Evolutionary conservation across 1,139 yeast species (phyloP).

Genomic region (Protomyces gravidus): DNA sequence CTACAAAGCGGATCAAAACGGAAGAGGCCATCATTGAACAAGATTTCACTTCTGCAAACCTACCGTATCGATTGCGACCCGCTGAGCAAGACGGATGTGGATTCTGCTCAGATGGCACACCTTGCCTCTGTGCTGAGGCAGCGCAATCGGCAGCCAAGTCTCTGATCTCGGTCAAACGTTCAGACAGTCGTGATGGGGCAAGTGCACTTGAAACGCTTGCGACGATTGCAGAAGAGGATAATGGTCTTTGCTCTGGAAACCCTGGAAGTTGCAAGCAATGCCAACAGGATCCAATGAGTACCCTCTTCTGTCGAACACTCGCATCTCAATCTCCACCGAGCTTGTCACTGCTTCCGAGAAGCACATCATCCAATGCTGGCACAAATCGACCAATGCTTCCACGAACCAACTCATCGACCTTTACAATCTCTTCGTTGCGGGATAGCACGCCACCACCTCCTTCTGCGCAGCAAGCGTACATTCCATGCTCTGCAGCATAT

Average conservation of each 20-base stretch:
- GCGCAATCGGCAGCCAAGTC: conserved; percentile 39
- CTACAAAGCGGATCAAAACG: not conserved
- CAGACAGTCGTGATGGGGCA: conserved; percentile 5
- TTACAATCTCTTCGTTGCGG: conserved; percentile 23
- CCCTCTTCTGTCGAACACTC: conserved; percentile 78
- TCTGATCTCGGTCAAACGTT: not conserved
- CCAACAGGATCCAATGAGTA: conserved; percentile 81
- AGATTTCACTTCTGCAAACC: not conserved
- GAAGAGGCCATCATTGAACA: not conserved
- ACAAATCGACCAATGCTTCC: conserved; percentile 33
- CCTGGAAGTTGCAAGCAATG: conserved; percentile 76
- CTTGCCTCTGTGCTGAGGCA: conserved; percentile 87
- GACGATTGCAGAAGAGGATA: conserved; percentile 17
- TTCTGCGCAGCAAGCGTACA: conserved; percentile 51
- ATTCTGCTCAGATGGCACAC: conserved; percentile 85
- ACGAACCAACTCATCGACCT: conserved; percentile 15
- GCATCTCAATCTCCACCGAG: conserved; percentile 43
- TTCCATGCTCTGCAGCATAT: conserved; percentile 85
- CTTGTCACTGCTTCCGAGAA: conserved; percentile 30
- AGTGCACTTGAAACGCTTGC: conserved; percentile 27
- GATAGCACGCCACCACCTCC: conserved; percentile 33
- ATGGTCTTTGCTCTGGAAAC: conserved; percentile 44
- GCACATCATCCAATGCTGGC: conserved; percentile 21
- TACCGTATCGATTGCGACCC: conserved; percentile 6
- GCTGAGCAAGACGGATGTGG: conserved; percentile 67